These are phyloP conservation scores for Phytopythium mirpurense DNA, from an alignment of 352 stramenopile species.

Conservation along the genomic window DNA sequence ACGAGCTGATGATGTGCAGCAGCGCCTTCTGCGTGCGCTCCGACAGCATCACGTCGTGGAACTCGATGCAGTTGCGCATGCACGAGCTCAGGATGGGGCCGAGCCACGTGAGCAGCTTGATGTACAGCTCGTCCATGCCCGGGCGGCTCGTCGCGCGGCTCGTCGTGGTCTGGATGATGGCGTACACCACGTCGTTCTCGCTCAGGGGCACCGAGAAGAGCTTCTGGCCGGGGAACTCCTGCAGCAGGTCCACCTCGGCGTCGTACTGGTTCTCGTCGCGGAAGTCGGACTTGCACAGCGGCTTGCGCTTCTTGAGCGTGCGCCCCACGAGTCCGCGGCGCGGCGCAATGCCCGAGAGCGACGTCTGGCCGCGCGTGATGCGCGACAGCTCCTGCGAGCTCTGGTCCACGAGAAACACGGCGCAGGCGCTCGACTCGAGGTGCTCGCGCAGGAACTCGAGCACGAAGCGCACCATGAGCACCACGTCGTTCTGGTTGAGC, in stretches of 20 bases:
- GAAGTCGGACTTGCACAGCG: conserved; percentile 42
- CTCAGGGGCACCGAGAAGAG: conserved; percentile 68
- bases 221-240: conserved; percentile 53
- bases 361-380: conserved; percentile 41
- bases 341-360: conserved; percentile 44
- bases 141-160: conserved; percentile 22
- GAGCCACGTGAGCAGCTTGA: conserved; percentile 75
- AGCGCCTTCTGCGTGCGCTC: conserved; percentile 82
- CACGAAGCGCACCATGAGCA: conserved; percentile 67
- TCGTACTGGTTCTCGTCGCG: conserved; percentile 43
- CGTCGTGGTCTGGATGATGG: conserved; percentile 65
- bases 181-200: conserved; percentile 74
- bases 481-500: conserved; percentile 62
- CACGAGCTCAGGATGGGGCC: conserved; percentile 76
- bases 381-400: conserved; percentile 75
- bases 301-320: conserved; percentile 24
- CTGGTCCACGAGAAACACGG: conserved; percentile 73
- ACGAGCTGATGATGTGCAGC: conserved; percentile 83
- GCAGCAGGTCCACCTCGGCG: conserved; percentile 55
- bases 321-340: conserved; percentile 51
- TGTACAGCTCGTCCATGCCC: conserved; percentile 56
- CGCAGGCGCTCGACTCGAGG: conserved; percentile 39
- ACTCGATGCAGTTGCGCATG: conserved; percentile 86
- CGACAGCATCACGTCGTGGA: conserved; percentile 74
- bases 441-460: conserved; percentile 61